These are phyloP conservation scores for Penicillium sp. DNA, from an alignment of 2,329 filamentous ascomycete genomes.

Conservation along the genomic window DNA sequence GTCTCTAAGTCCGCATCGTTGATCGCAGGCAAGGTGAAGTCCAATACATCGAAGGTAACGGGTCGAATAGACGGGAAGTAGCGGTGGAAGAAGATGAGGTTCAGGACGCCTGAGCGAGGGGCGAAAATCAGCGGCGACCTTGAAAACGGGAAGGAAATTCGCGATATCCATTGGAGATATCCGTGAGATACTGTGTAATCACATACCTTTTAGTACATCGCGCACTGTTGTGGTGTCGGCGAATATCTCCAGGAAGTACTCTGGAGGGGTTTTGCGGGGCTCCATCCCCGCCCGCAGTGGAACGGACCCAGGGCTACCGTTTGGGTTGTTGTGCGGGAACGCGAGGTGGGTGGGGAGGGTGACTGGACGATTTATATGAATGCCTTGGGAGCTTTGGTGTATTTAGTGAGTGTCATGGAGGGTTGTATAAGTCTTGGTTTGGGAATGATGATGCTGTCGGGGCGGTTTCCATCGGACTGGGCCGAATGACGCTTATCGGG, in stretches of 20 bases:
- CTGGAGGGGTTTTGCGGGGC: constrained; percentile 65
- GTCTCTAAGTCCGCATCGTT: constrained; percentile 89
- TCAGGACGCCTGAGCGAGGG: constrained; percentile 70
- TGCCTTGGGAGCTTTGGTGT: neutral
- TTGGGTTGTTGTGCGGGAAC: constrained; percentile 1
- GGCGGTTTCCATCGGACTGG: constrained; percentile 22
- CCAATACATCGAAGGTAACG: constrained; percentile 81
- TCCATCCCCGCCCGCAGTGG: constrained; percentile 53
- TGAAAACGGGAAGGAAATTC: neutral
- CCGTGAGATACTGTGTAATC: neutral
- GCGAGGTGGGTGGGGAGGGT: neutral
- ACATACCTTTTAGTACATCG: constrained; percentile 83
- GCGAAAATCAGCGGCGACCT: neutral
- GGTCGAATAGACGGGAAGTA: constrained; percentile 88
- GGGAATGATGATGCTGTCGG: constrained; percentile 16
- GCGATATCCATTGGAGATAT: neutral
- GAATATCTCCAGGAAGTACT: constrained; percentile 92
- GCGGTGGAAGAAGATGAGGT: constrained; percentile 98
- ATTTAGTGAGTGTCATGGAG: constrained; percentile 6
- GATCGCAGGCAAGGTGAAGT: constrained; percentile 85
- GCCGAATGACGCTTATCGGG: constrained; percentile 22
- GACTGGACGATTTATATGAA: neutral
- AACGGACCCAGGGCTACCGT: constrained; percentile 18
- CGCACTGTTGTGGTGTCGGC: constrained; percentile 86
- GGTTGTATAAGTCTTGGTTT: neutral